phyloP scores from a whole-genome alignment of 257 asterid species.

The Solanum virginianum region DNA sequence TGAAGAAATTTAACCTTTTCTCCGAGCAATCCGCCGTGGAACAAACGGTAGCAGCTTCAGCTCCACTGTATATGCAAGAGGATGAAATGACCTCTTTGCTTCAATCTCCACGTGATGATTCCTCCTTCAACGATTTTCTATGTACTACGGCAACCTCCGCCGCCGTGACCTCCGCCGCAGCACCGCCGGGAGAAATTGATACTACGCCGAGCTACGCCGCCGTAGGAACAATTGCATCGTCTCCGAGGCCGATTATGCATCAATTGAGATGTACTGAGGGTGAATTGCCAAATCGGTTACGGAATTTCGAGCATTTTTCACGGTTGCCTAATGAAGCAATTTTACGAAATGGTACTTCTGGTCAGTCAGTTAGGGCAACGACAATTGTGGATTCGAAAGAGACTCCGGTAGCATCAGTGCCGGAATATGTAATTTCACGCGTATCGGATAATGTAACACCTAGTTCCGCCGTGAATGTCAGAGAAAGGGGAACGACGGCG shows the following conservation, averaged over 20 bases:
- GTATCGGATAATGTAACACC: neutral
- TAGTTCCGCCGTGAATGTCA: neutral
- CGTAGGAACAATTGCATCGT: neutral
- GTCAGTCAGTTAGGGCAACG: neutral
- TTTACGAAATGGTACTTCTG: neutral
- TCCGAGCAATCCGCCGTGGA: neutral
- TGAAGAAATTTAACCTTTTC: neutral
- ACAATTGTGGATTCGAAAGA: conserved; percentile 13
- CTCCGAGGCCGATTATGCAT: neutral
- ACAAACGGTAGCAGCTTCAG: neutral
- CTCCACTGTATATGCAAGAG: conserved; percentile 12
- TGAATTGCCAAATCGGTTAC: neutral
- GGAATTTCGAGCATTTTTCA: conserved; percentile 4
- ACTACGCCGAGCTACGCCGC: neutral
- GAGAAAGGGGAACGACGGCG: neutral
- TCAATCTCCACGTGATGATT: conserved; percentile 11
- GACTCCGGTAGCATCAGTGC: neutral
- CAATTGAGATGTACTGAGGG: neutral
- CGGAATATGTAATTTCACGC: neutral
- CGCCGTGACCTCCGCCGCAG: neutral
- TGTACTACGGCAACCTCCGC: neutral
- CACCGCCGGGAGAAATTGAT: neutral
- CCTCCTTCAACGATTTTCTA: conserved; percentile 13
- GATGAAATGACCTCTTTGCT: conserved; percentile 27
- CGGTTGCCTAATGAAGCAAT: neutral